Evolutionary conservation across 805 yeast species (phyloP), one percentile per base, ranked within the genome.

Genomic region (Deakozyma indianensis): DNA sequence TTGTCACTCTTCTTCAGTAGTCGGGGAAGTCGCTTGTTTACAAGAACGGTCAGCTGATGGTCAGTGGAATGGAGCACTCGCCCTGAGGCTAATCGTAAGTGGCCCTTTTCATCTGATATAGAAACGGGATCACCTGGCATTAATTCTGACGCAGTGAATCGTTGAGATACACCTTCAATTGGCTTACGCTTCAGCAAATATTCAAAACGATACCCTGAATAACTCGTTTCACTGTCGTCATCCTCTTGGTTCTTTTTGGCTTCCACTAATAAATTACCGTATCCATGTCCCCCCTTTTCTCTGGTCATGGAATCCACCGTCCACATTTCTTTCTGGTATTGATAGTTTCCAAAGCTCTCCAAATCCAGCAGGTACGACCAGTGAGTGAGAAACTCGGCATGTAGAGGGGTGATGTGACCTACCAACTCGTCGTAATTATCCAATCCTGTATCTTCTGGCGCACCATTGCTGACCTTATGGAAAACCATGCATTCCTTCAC

Each of bases 81-180:
- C 7, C 38, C 96, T 43, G 68, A 69, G 1, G 86, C 77, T 22
- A 88, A 55, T 0, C 84, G 82, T 59, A 80, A 80, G 57, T 82
- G 85, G 0, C 95, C 95, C 0, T 59, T 49, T 53, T 84, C 94
- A 58, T 83, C 95, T 56, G 95, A 86, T 1, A 87, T 65, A 15
- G 82, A 68, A 1, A 88, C 72, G 35, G 76, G 66, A 56, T 88
- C 96, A 50, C 73, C 69, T 32, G 68, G 65, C 0, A 65, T 44
- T 1, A 86, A 53, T 47, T 80, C 85, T 0, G 80, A 63, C 5
- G 38, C 4, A 7, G 7, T n/a, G 38, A 32, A 32, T 14, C 7
- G 7, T 9, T n/a, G 38, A 11, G 18, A 14, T 7, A 5, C 38
- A 4, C 18, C 38, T 14, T 32, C 38, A 11, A 14, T 4, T n/a